Evolutionary conservation across 805 yeast genomes (phyloP).

Genomic region (Ascoidea tarda): DNA sequence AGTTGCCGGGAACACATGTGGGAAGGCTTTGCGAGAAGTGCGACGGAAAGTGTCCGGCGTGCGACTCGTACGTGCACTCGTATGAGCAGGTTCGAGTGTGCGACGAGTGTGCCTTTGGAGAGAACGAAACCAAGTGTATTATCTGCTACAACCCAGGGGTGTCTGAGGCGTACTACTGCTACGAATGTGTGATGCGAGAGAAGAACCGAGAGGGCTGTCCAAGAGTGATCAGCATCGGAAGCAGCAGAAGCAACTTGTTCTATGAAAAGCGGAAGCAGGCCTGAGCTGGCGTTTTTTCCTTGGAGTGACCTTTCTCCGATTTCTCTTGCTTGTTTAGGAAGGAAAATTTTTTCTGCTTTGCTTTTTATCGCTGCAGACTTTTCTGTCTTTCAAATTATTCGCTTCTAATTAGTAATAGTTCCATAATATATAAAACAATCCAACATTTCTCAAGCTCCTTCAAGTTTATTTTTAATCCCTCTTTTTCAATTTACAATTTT

Average conservation of each 20-base stretch:
- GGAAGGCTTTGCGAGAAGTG: constrained; percentile 75
- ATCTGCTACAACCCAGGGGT: constrained; percentile 58
- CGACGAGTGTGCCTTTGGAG: constrained; percentile 75
- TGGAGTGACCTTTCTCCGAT: neutral
- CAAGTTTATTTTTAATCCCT: no score
- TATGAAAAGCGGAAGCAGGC: constrained; percentile 36
- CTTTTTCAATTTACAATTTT: neutral
- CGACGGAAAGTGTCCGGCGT: constrained; percentile 83
- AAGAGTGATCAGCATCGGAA: constrained; percentile 64
- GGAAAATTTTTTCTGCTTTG: neutral
- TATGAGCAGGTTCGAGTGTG: constrained; percentile 56
- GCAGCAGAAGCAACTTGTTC: constrained; percentile 52
- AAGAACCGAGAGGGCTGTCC: constrained; percentile 92
- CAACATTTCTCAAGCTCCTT: no score
- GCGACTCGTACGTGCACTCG: constrained; percentile 77
- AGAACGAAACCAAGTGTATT: constrained; percentile 51
- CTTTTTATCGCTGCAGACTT: neutral
- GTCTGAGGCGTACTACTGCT: constrained; percentile 68
- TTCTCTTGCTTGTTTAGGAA: neutral
- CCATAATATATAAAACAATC: no score
- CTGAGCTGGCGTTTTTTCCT: neutral
- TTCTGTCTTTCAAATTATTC: neutral
- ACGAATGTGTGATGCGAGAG: constrained; percentile 70
- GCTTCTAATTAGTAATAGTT: no score
- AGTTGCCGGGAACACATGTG: constrained; percentile 61